These are phyloP conservation scores for Solanum peruvianum DNA, from an alignment of 257 asterid genomes.

Conservation along the genomic window DNA sequence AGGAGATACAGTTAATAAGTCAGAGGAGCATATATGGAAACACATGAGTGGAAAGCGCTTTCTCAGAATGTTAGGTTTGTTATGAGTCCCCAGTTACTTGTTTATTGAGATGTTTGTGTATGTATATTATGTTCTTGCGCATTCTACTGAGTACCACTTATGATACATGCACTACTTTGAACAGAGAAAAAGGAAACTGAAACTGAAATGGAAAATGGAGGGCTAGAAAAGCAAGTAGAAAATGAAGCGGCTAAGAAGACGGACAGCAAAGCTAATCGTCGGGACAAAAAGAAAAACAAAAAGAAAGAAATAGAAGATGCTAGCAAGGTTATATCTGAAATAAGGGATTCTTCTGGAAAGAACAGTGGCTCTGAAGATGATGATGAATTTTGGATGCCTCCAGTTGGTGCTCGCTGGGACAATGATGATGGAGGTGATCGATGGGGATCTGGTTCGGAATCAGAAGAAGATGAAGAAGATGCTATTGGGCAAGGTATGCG, in stretches of 20 bases:
- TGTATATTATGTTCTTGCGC: background rate
- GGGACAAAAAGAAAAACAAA: slow-evolving; percentile 27
- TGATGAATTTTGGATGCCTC: slow-evolving; percentile 86
- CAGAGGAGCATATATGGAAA: slow-evolving; percentile 98
- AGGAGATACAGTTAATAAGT: slow-evolving; percentile 57
- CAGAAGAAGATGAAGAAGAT: slow-evolving; percentile 40
- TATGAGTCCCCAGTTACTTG: background rate
- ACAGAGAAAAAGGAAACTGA: slow-evolving; percentile 69
- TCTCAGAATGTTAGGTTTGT: slow-evolving; percentile 81
- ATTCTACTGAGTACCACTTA: background rate
- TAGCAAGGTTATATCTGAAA: slow-evolving; percentile 33
- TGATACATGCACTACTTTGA: background rate
- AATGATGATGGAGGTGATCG: slow-evolving; percentile 79
- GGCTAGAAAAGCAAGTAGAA: slow-evolving; percentile 16
- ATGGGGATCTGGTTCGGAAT: slow-evolving; percentile 66
- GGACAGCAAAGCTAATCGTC: slow-evolving; percentile 5
- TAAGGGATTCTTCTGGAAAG: slow-evolving; percentile 36
- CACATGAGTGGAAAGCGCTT: slow-evolving; percentile 88
- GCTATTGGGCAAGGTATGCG: slow-evolving; percentile 44
- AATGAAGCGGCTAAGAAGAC: slow-evolving; percentile 16
- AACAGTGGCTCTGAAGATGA: slow-evolving; percentile 43
- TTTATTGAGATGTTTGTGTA: background rate
- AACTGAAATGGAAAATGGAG: slow-evolving; percentile 21
- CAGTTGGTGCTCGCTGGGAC: slow-evolving; percentile 89
- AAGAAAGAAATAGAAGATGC: slow-evolving; percentile 20